A percentile compares a stretch with the other conserved stretches of the same genome.
These are phyloP conservation scores for Cyclotella atomus DNA, from an alignment of 108 stramenopile genomes.

Conservation along the genomic window DNA sequence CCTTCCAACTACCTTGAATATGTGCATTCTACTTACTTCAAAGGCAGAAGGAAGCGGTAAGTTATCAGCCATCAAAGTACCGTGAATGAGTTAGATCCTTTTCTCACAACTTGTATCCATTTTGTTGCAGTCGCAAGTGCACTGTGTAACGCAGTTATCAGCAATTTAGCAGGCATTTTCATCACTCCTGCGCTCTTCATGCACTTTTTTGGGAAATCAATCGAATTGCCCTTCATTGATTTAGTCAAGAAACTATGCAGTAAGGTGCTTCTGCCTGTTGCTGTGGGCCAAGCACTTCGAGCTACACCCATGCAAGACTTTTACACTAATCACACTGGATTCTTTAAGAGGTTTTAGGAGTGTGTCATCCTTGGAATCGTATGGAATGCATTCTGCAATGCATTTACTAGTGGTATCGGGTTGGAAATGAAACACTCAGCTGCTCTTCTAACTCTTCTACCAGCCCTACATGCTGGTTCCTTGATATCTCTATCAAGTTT, in stretches of 20 bases:
- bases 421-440: slow-evolving; percentile 61
- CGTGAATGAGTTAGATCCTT: no score
- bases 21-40: slow-evolving; percentile 90
- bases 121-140: slow-evolving; percentile 64
- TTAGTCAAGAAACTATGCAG: slow-evolving; percentile 78
- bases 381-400: slow-evolving; percentile 93
- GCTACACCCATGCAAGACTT: slow-evolving; percentile 59
- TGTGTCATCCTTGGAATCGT: slow-evolving; percentile 84
- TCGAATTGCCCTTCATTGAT: slow-evolving; percentile 76
- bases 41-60: slow-evolving; percentile 71
- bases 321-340: slow-evolving; percentile 59
- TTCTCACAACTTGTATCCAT: no score
- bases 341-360: slow-evolving; percentile 85
- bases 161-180: slow-evolving; percentile 89
- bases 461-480: slow-evolving; percentile 68
- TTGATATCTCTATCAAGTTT: slow-evolving; percentile 56
- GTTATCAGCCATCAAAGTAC: no score
- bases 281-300: slow-evolving; percentile 78
- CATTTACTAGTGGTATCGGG: slow-evolving; percentile 80
- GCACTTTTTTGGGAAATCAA: slow-evolving; percentile 71
- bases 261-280: slow-evolving; percentile 86
- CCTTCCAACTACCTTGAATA: slow-evolving; percentile 94
- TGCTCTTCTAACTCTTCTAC: slow-evolving; percentile 62
- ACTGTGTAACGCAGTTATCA: slow-evolving; percentile 89
- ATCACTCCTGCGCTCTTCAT: slow-evolving; percentile 87